phyloP scores from a whole-genome alignment of 2,329 filamentous ascomycete species.

The Cordyceps javanica region DNA sequence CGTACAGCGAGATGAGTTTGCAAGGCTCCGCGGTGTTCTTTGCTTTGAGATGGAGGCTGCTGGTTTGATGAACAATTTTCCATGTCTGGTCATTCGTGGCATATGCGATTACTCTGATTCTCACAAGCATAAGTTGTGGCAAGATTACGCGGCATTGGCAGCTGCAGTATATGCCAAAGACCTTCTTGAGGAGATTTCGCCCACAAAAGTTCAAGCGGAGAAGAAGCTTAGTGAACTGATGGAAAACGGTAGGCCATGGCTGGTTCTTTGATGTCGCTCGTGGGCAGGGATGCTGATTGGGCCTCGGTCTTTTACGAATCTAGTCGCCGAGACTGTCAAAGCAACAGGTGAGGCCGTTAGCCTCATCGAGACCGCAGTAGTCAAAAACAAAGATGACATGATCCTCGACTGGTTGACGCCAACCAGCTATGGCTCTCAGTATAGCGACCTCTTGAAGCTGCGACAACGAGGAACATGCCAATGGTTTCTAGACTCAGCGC shows the following conservation, averaged over 20 bases:
- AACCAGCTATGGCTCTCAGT: constrained; percentile 29
- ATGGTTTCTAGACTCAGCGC: not conserved
- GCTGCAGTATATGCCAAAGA: constrained; percentile 20
- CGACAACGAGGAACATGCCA: not conserved
- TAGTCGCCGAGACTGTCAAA: too few species aligned
- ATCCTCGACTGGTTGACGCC: constrained; percentile 31
- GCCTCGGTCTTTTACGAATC: too few species aligned
- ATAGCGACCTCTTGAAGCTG: constrained; percentile 26
- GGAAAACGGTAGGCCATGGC: too few species aligned
- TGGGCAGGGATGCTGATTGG: too few species aligned
- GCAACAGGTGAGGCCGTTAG: constrained; percentile 5
- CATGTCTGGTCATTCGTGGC: constrained; percentile 26
- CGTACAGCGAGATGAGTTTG: constrained; percentile 8
- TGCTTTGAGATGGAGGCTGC: constrained; percentile 23
- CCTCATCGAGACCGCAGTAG: too few species aligned
- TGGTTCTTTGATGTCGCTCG: too few species aligned
- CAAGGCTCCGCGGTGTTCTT: constrained; percentile 11
- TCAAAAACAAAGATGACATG: not conserved
- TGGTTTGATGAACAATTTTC: constrained; percentile 16
- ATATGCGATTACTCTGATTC: constrained; percentile 28
- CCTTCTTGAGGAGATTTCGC: too few species aligned
- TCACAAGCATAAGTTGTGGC: constrained; percentile 22
- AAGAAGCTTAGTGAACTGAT: too few species aligned
- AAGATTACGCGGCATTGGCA: constrained; percentile 19
- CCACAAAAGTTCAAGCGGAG: too few species aligned